Base-by-base conservation (phyloP, 2,329 filamentous ascomycete genomes). In the Erysiphe neolycopersici region DNA sequence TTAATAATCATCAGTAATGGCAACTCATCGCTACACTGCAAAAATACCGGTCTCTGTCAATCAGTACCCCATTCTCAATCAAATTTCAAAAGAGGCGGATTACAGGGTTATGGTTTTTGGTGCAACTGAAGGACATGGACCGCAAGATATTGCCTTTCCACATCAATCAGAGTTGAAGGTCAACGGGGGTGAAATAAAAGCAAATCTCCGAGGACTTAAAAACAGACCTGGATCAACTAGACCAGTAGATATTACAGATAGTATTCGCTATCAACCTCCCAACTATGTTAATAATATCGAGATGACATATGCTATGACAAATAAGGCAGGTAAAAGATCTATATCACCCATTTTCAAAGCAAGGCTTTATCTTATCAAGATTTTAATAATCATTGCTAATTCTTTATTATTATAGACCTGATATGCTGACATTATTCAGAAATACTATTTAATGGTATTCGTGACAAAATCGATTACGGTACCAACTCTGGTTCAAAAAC, bases 161-260 rank as follows among this genome's bases (percentile, higher is more conserved):
- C 75, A 87, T 52, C 84, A 94, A 60, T 79, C 89, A 30, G 89
- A 98, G 57, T 68, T 98, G 45, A 87, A 84, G 56, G 73, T 93
- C 45, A 98, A 98, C 52, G 69, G 74, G 10, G 79, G 79, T 31
- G 83, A 94, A 45, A 69, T 94, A 51, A 89, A 87, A 59, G 78
- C 79, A n/a, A 98, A 95, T 57, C 68, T 92, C 51, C 79, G 89
- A 51, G 89, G 89, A 4, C 61, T 98, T 48, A 98, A 98, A 61
- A 94, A 93, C 59, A 92, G 89, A 59, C 82, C 87, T 6, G 89
- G 89, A 18, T 91, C 89, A 38, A 98, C 89, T 36, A 76, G 83
- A 53, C 89, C 89, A 8, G 84, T 82, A 40, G 89, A 98, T 60
- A 79, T 98, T 48, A 98, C 89, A 8, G 65, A 70, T 49, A 68